These are phyloP conservation scores for Hippophae rhamnoides DNA, from an alignment of 306 rosid genomes.

Conservation along the genomic window DNA sequence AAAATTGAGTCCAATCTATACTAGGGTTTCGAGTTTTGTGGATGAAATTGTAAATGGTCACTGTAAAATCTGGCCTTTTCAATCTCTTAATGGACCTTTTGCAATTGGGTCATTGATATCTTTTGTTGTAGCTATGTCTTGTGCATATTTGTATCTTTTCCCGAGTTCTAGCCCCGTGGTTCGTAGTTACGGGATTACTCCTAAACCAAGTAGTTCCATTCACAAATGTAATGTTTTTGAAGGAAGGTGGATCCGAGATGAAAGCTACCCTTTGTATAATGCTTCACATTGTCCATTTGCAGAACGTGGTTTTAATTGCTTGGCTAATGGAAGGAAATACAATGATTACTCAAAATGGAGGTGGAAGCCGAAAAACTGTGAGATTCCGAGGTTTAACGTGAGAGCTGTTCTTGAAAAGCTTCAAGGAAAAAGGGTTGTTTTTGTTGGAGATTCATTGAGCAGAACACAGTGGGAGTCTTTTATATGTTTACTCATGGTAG, in stretches of 20 bases:
- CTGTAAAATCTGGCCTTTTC: conserved; percentile 29
- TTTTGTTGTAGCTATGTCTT: conserved; percentile 33
- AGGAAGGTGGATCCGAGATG: conserved; percentile 71
- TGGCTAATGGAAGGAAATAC: conserved; percentile 69
- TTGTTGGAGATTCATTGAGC: conserved; percentile 86
- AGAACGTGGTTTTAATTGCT: conserved; percentile 72
- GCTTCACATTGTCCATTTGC: conserved; percentile 64
- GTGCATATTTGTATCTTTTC: conserved; percentile 42
- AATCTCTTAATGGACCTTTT: conserved; percentile 39
- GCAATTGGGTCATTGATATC: conserved; percentile 45
- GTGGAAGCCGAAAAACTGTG: conserved; percentile 73
- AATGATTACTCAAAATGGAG: conserved; percentile 62
- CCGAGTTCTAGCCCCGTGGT: conserved; percentile 24
- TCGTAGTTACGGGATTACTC: conserved; percentile 24
- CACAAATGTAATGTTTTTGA: conserved; percentile 59
- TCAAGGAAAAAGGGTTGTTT: conserved; percentile 72
- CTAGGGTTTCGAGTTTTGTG: conserved; percentile 28
- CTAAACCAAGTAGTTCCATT: conserved; percentile 17
- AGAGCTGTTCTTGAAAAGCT: conserved; percentile 39
- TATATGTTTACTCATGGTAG: conserved; percentile 73
- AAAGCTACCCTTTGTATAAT: conserved; percentile 69
- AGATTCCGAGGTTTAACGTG: conserved; percentile 60
- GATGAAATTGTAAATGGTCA: conserved; percentile 36
- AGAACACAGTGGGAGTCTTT: conserved; percentile 96
- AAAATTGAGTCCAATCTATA: conserved; percentile 32